Conservation (phyloP, 495 filamentous ascomycete genomes). For the Aspergillus cristatus region DNA sequence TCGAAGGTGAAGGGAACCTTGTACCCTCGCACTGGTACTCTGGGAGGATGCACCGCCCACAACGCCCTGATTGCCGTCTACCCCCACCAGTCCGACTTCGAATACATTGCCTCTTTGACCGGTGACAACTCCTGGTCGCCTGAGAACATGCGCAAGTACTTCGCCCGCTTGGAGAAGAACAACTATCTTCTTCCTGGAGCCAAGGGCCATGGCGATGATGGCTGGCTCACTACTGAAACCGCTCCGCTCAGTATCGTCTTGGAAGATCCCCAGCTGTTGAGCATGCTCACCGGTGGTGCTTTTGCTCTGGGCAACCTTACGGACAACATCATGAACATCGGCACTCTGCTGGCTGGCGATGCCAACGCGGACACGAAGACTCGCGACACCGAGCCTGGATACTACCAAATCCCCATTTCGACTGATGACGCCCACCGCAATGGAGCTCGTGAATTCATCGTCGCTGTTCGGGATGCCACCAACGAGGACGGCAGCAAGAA, state of each 20-base stretch:
- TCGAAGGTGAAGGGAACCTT: constrained; percentile 31
- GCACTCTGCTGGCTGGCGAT: constrained; percentile 40
- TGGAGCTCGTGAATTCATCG: constrained; percentile 44
- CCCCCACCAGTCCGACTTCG: constrained; percentile 38
- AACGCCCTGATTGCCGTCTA: constrained; percentile 38
- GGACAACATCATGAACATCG: constrained; percentile 28
- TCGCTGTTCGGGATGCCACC: constrained; percentile 38
- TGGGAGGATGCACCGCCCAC: constrained; percentile 39
- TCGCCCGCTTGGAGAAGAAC: constrained; percentile 42
- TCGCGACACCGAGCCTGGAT: constrained; percentile 31
- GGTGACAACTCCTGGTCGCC: constrained; percentile 34
- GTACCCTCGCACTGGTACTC: constrained; percentile 39
- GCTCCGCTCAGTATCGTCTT: constrained; percentile 39
- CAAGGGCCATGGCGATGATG: constrained; percentile 47
- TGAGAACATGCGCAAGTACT: constrained; percentile 36
- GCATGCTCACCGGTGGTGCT: constrained; percentile 39
- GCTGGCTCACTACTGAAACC: constrained; percentile 45
- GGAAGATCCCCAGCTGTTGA: constrained; percentile 43
- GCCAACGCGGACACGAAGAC: constrained; percentile 36
- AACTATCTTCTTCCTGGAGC: constrained; percentile 34
- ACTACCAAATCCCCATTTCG: constrained; percentile 46
- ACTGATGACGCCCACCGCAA: constrained; percentile 39
- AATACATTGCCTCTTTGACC: constrained; percentile 33
- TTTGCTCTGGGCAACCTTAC: constrained; percentile 39
- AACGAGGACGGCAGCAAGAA: constrained; percentile 43